Conservation (phyloP, 1,284 basidiomycete genomes). For the Malassezia brasiliensis region DNA sequence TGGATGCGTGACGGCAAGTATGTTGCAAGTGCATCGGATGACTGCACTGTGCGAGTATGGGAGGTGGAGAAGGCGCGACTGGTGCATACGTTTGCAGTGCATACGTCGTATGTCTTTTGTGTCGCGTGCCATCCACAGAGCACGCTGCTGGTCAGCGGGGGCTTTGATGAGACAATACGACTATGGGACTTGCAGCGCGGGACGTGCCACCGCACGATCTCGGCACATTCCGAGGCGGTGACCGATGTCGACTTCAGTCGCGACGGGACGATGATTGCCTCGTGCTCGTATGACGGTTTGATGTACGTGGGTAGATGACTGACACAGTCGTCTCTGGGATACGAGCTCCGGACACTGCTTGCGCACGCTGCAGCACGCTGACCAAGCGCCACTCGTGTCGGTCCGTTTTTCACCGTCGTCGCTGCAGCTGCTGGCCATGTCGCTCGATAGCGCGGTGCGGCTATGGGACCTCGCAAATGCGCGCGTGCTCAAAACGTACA, state of each 20-base stretch:
- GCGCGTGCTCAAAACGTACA: conserved; percentile 83
- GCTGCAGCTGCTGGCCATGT: conserved; percentile 72
- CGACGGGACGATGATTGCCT: conserved; percentile 86
- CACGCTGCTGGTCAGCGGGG: conserved; percentile 79
- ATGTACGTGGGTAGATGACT: conserved; percentile 58
- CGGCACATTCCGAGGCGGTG: conserved; percentile 93
- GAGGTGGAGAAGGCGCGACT: conserved; percentile 19
- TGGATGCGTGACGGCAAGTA: conserved; percentile 36
- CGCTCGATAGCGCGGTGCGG: conserved; percentile 82
- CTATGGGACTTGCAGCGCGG: conserved; percentile 82
- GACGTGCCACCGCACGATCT: conserved; percentile 49
- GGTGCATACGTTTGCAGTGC: conserved; percentile 56
- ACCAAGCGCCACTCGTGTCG: conserved; percentile 81
- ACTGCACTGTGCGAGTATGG: conserved; percentile 28
- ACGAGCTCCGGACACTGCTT: conserved; percentile 90
- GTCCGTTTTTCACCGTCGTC: conserved; percentile 85
- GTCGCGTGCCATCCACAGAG: conserved; percentile 79
- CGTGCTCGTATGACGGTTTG: conserved; percentile 86
- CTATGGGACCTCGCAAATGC: conserved; percentile 90
- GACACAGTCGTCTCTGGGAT: conserved; percentile 61
- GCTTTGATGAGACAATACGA: conserved; percentile 86
- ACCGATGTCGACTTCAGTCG: conserved; percentile 84
- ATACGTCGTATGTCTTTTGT: conserved; percentile 88
- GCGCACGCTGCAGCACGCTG: conserved; percentile 89
- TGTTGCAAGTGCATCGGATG: conserved; percentile 38